Base-by-base conservation (phyloP, 2,329 filamentous ascomycete species). In the Mycocentrospora acerina region DNA sequence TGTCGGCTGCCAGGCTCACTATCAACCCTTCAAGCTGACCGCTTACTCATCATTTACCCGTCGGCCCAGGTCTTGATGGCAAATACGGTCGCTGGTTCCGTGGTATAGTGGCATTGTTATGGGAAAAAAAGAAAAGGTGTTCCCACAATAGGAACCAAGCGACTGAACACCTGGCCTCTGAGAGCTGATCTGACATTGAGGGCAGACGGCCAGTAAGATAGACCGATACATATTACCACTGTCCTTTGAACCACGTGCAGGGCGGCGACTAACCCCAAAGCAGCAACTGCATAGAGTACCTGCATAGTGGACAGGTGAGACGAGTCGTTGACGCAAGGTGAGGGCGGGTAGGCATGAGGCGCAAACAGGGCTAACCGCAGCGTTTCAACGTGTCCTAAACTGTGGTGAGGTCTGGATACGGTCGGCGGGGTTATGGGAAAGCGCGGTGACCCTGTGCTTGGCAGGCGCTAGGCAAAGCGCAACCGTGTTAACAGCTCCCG, bases 141-240 rank as follows among this genome's bases (percentile, higher is more conserved):
- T 22, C 19, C 19, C 5, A 9, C 19, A 22, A 22, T 22, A 22
- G 9, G 19, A 5, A 22, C 9, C 19, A 9, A 12, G 18, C 26
- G 7, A 42, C 35, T 44, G 50, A 57, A 58, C 58, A 62, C 55
- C 58, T 62, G 58, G 53, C 58, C 55, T 59, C 38, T 44, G 12
- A 37, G 36, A 37, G 19, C 13, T 24, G n/a, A 15, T 19, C 17
- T 30, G 19, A 33, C 31, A 22, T 12, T 24, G 28, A 19, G 17
- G 37, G 32, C 37, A 37, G 30, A 28, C 18, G 37, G 37, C 35
- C 31, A 43, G 37, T 38, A 36, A 13, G 31, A 35, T 40, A 41
- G 31, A 32, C 29, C 18, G 38, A 9, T 29, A 32, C 42, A 58
- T 40, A 62, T 61, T 62, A 59, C 47, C 53, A 56, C 54, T 58